These are phyloP conservation scores for Pseudonitzschia multiseries DNA, from an alignment of 108 stramenopile species.

Conservation along the genomic window DNA sequence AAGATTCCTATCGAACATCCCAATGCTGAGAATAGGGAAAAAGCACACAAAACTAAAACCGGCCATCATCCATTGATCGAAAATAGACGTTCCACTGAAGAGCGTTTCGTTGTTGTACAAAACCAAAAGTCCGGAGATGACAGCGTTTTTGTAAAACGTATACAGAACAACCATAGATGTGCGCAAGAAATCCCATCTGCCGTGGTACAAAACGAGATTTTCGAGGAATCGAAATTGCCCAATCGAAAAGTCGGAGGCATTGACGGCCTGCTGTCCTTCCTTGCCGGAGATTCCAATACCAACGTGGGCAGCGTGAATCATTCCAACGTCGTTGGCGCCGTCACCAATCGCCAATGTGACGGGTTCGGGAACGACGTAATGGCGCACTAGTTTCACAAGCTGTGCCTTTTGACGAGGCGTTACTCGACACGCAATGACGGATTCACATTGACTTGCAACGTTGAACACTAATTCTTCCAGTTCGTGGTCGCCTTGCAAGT, in stretches of 20 bases:
- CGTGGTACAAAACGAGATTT: constrained; percentile 92
- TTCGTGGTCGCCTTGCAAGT: constrained; percentile 71
- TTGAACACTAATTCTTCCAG: constrained; percentile 85
- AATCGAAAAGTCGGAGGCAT: constrained; percentile 92
- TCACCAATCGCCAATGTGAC: constrained; percentile 97
- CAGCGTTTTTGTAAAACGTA: constrained; percentile 98
- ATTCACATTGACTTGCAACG: constrained; percentile 75
- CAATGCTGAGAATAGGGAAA: constrained; percentile 83
- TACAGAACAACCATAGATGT: constrained; percentile 88
- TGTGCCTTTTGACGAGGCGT: constrained; percentile 93
- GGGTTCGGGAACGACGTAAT: constrained; percentile 82
- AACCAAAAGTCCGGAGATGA: constrained; percentile 78
- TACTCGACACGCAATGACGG: constrained; percentile 96
- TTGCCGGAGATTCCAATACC: constrained; percentile 95
- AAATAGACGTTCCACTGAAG: constrained; percentile 81
- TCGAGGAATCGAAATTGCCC: constrained; percentile 92
- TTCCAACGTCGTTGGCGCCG: constrained; percentile 97
- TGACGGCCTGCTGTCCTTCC: constrained; percentile 97
- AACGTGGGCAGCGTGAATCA: constrained; percentile 95
- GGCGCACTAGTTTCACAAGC: constrained; percentile 83
- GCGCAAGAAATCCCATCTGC: constrained; percentile 94
- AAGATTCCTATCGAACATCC: constrained; percentile 92
- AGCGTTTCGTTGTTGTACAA: constrained; percentile 68
- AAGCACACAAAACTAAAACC: constrained; percentile 89
- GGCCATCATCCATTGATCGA: constrained; percentile 79